phyloP scores from a whole-genome alignment of 139 green algal genomes.

The Chlorella sp. region DNA sequence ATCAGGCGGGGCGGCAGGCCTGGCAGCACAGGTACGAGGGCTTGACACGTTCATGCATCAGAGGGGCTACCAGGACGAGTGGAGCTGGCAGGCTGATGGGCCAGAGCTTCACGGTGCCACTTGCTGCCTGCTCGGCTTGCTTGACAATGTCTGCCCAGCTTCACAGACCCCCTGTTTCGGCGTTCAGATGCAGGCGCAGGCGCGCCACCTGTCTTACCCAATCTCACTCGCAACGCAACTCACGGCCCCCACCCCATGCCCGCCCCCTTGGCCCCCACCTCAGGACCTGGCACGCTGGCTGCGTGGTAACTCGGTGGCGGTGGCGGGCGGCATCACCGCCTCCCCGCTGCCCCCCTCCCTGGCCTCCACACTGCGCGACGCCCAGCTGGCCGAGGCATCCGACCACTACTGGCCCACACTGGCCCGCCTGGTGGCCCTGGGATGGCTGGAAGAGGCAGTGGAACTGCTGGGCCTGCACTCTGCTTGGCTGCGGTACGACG shows the following conservation, averaged over 20 bases:
- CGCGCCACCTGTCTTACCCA: too few relatives aligned
- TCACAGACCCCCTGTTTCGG: too few relatives aligned
- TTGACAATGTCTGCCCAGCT: background rate
- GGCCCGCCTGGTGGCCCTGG: constrained; percentile 59
- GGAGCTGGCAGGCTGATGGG: background rate
- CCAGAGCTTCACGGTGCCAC: background rate
- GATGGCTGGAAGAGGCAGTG: constrained; percentile 62
- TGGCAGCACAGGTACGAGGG: constrained; percentile 23
- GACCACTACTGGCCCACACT: constrained; percentile 49
- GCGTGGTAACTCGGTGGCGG: constrained; percentile 18
- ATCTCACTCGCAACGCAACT: too few relatives aligned
- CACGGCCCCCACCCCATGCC: background rate
- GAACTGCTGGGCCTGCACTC: constrained; percentile 67
- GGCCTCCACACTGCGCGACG: background rate
- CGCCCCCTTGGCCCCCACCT: background rate
- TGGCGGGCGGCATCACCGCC: constrained; percentile 4
- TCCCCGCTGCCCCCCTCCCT: constrained; percentile 23
- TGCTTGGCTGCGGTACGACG: constrained; percentile 49
- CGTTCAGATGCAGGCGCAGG: too few relatives aligned
- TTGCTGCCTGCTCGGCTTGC: background rate
- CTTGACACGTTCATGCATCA: too few relatives aligned
- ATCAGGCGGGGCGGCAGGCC: background rate
- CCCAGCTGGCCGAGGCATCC: constrained; percentile 36
- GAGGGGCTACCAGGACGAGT: background rate
- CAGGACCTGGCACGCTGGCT: constrained; percentile 46